phyloP scores from a whole-genome alignment of 2,329 filamentous ascomycete species.

The Sclerotiophoma versabilis region DNA sequence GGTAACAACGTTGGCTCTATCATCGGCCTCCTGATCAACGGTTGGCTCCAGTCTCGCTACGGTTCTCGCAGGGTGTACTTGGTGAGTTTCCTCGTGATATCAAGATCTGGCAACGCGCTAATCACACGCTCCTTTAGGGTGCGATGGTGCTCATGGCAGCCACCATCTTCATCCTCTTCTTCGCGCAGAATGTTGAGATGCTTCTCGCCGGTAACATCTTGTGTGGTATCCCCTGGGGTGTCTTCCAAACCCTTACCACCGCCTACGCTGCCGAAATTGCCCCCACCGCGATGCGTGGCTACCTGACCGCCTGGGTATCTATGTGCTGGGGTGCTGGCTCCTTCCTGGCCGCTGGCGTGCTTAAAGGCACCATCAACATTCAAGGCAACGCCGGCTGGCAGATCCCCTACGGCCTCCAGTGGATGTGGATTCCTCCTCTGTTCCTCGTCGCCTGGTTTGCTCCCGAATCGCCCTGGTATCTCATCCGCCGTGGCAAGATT shows the following conservation, averaged over 20 bases:
- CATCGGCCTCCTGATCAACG: constrained; percentile 50
- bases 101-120: constrained; percentile 13
- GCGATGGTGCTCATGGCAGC: constrained; percentile 9
- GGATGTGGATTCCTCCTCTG: constrained; percentile 74
- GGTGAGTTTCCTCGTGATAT: constrained; percentile 42
- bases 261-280: constrained; percentile 70
- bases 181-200: constrained; percentile 45
- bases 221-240: constrained; percentile 52
- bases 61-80: constrained; percentile 52
- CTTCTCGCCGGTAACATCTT: constrained; percentile 62
- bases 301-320: constrained; percentile 67
- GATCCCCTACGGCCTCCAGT: constrained; percentile 72
- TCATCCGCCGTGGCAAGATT: constrained; percentile 67
- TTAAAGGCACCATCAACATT: constrained; percentile 53
- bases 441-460: constrained; percentile 69
- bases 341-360: constrained; percentile 71
- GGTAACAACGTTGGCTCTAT: constrained; percentile 50
- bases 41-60: constrained; percentile 48
- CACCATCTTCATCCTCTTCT: constrained; percentile 53
- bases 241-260: constrained; percentile 57
- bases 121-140: constrained; percentile 12
- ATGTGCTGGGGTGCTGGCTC: constrained; percentile 77
- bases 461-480: constrained; percentile 74
- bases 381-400: constrained; percentile 67
- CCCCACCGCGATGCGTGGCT: constrained; percentile 60